Evolutionary conservation across 129 eudicot genomes (phyloP), one percentile per base, ranked within the genome.

Genomic region (Gnaphalium uliginosum): DNA sequence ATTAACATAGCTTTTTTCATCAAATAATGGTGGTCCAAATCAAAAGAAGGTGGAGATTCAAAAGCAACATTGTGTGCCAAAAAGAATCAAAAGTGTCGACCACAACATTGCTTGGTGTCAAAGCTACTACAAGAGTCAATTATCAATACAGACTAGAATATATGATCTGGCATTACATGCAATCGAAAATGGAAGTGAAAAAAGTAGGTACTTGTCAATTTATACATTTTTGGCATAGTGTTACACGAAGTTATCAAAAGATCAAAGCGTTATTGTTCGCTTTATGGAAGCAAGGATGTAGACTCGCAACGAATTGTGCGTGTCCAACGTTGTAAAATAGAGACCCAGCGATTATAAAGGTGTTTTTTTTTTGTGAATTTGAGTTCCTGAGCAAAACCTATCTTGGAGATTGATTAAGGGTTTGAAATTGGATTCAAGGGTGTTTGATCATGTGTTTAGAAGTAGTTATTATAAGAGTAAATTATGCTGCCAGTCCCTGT

Each of bases 1-100:
- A 0, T 35, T 35, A 19, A 35, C 51, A 66, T 66, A 66, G 15
- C 26, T 33, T n/a, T n/a, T n/a, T 67, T 67, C 33, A 25, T 23
- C 4, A 8, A 17, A 21, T 69, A 43, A 39, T 69, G 73, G 73
- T 43, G 35, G 73, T 69, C 73, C 73, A 69, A 23, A 24, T 46
- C 23, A 56, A 24, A 46, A 41, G 73, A 39, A 41, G 24, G 17
- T 41, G 73, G 60, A 43, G 21, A 68, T 11, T 10, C 58, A 26
- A 69, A 69, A 39, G 73, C 59, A 43, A 69, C 48, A 24, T 23
- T 69, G n/a, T 41, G 73, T 41, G 33, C 7, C 5, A 43, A 43
- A 69, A 69, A 41, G 22, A 24, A 69, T 37, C 29, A 69, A 39
- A 69, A 27, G 23, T 21, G n/a, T 15, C 57, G 37, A 69, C 37